A percentile compares a stretch with the other conserved stretches of the same genome.
These are phyloP conservation scores for Chlamydomonas sp. DNA, from an alignment of 139 green algal species.

Conservation along the genomic window DNA sequence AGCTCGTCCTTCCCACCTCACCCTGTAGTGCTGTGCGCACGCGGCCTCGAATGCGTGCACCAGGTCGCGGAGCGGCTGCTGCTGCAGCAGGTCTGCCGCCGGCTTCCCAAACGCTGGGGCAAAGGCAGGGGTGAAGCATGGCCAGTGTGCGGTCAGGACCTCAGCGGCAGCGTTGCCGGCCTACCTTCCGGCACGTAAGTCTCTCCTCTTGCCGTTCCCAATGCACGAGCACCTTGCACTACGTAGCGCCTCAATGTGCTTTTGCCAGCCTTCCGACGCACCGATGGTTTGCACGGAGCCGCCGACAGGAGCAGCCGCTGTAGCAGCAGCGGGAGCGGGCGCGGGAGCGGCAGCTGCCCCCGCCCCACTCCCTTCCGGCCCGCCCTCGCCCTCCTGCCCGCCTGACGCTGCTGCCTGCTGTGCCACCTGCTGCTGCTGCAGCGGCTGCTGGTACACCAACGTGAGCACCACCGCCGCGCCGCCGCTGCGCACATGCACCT, in stretches of 20 bases:
- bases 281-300: not conserved
- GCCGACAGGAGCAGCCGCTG: too few relatives aligned
- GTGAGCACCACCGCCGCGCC: constrained; percentile 31
- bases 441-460: constrained; percentile 2
- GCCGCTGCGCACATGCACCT: constrained; percentile 24
- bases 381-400: too few relatives aligned
- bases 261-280: not conserved
- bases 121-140: not conserved
- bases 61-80: not conserved
- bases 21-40: constrained; percentile 21
- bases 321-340: too few relatives aligned
- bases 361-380: too few relatives aligned
- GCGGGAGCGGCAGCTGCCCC: too few relatives aligned
- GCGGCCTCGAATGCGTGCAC: constrained; percentile 14
- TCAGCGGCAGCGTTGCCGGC: too few relatives aligned
- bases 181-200: too few relatives aligned
- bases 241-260: too few relatives aligned
- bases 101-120: constrained; percentile 21
- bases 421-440: too few relatives aligned
- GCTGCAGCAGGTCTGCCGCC: constrained; percentile 5
- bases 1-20: not conserved
- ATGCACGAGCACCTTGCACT: too few relatives aligned
- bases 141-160: not conserved
- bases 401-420: too few relatives aligned
- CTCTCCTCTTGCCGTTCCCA: too few relatives aligned